Evolutionary conservation across 139 green algal species (phyloP).

Genomic region (Chlorella sp.): DNA sequence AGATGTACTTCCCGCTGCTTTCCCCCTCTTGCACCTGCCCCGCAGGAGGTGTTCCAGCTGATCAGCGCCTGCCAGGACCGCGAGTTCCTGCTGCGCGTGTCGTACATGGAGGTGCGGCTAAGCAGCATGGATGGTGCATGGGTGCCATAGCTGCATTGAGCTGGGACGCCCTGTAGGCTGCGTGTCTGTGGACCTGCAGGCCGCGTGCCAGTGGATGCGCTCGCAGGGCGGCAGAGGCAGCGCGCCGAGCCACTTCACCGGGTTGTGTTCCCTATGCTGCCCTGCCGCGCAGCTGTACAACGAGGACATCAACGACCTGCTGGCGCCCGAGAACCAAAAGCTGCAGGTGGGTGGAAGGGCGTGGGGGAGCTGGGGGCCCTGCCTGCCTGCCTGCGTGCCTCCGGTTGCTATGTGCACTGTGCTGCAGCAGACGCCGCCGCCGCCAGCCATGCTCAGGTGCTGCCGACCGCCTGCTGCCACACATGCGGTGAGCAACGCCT

Average conservation of each 20-base stretch:
- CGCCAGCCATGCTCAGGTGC: background rate
- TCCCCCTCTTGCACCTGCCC: background rate
- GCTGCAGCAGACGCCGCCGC: background rate
- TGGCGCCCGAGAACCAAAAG: slow-evolving; percentile 79
- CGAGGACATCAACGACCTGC: slow-evolving; percentile 96
- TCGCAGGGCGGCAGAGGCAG: too few species aligned
- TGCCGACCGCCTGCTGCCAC: too few species aligned
- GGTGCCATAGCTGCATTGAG: background rate
- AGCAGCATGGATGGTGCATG: background rate
- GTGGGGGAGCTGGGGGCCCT: background rate
- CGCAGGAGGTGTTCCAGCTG: slow-evolving; percentile 76
- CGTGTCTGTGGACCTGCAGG: too few species aligned
- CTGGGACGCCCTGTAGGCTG: too few species aligned
- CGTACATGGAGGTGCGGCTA: slow-evolving; percentile 93
- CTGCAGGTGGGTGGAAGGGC: slow-evolving; percentile 50
- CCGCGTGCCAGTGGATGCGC: too few species aligned
- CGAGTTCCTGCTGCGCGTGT: slow-evolving; percentile 95
- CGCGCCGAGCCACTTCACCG: too few species aligned
- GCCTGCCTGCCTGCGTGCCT: background rate
- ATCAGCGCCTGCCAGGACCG: slow-evolving; percentile 70
- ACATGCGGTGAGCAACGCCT: too few species aligned
- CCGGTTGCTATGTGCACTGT: too few species aligned
- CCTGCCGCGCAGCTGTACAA: slow-evolving; percentile 90
- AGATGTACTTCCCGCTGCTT: too few species aligned
- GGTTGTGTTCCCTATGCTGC: background rate